Percentiles rank a stretch among this genome's conserved stretches.
Evolutionary conservation across 202 grass and related monocot genomes (phyloP).

Genomic region (Eragrostis tef): DNA sequence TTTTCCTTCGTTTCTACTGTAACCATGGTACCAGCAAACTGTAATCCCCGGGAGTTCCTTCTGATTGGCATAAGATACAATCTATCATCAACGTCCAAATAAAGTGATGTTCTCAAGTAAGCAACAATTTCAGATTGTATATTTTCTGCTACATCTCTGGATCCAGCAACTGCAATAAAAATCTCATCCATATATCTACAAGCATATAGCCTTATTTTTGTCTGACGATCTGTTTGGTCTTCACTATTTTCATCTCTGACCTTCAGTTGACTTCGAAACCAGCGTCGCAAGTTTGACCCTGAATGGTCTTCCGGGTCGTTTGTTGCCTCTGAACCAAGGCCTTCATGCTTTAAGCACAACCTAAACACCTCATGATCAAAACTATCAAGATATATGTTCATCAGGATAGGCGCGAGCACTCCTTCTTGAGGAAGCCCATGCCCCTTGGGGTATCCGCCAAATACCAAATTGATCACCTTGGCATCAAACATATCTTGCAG

Average conservation of each 20-base stretch:
- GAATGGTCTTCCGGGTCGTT: slow-evolving; percentile 34
- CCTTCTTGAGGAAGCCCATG: slow-evolving; percentile 94
- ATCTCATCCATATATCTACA: slow-evolving; percentile 98
- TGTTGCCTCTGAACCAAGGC: slow-evolving; percentile 52
- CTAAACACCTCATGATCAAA: slow-evolving; percentile 81
- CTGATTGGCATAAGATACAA: slow-evolving; percentile 54
- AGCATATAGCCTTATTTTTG: slow-evolving; percentile 54
- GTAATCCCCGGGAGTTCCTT: slow-evolving; percentile 57
- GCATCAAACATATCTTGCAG: slow-evolving; percentile 82
- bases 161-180: slow-evolving; percentile 80
- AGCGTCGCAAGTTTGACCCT: slow-evolving; percentile 69
- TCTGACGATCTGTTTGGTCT: slow-evolving; percentile 26
- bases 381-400: slow-evolving; percentile 89
- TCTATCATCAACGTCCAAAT: slow-evolving; percentile 62
- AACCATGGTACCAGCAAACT: slow-evolving; percentile 72
- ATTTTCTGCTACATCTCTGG: slow-evolving; percentile 60
- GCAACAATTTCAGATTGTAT: slow-evolving; percentile 68
- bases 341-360: slow-evolving; percentile 85
- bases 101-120: slow-evolving; percentile 67
- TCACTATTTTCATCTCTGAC: slow-evolving; percentile 47
- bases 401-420: slow-evolving; percentile 78
- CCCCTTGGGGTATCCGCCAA: slow-evolving; percentile 86
- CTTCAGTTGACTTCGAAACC: slow-evolving; percentile 85
- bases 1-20: slow-evolving; percentile 56
- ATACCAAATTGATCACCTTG: slow-evolving; percentile 75